Evolutionary conservation across 176 grass and related monocot genomes (phyloP), one percentile per base, ranked within the genome.

Genomic region (Triticum timopheevii): DNA sequence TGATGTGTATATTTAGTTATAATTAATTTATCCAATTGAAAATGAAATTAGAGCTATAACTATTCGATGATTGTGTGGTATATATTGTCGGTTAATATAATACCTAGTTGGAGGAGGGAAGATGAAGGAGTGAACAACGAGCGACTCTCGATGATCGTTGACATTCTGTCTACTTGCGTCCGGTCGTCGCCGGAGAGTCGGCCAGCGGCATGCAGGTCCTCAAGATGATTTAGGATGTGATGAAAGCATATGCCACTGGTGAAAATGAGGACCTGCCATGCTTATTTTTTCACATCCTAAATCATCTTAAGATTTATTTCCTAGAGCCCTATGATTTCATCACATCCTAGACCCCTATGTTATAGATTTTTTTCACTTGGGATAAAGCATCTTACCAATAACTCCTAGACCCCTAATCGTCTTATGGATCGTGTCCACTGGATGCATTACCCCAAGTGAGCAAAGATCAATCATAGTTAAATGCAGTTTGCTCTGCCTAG

Each of bases 221-320:
- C 11, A 98, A 98, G 82, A 94, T 98, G 94, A 96, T 98, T 84
- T 94, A 93, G 80, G 92, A 98, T 77, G 97, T 98, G 80, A 98
- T 94, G 88, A 94, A 93, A 81, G 85, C 87, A 7, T 92, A 98
- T 82, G 65, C 90, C 6, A 36, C 67, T 40, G 94, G 77, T 1
- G 96, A 98, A 20, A 87, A 98, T 45, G 97, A 95, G 17, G 97
- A 95, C 77, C n/a, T n/a, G n/a, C n/a, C n/a, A n/a, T n/a, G n/a
- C n/a, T n/a, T n/a, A n/a, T n/a, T n/a, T n/a, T n/a, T n/a, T n/a
- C n/a, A n/a, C n/a, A n/a, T n/a, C n/a, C n/a, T n/a, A n/a, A n/a
- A n/a, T n/a, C n/a, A n/a, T n/a, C n/a, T n/a, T n/a, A n/a, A n/a
- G n/a, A n/a, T n/a, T n/a, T n/a, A n/a, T n/a, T n/a, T n/a, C n/a